Evolutionary conservation across 495 filamentous ascomycete genomes (phyloP), one percentile per base, ranked within the genome.

Genomic region (Neurospora sp.): DNA sequence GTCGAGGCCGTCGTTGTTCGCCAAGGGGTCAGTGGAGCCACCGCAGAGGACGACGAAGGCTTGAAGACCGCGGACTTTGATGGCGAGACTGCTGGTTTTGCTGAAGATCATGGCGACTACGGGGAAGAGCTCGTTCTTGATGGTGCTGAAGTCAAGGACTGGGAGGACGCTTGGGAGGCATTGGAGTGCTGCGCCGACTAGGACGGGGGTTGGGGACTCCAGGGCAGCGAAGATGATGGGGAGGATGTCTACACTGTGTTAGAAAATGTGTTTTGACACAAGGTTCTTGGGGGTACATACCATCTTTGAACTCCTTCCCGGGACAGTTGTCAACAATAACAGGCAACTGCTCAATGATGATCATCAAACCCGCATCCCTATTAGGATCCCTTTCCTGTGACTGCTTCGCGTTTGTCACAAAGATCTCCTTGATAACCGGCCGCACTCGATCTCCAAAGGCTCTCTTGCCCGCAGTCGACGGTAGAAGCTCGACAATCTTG

Each of bases 101-200:
- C 91, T 93, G 79, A 99, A 99, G 2, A 97, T 94, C 11, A 86
- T 83, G 6, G 96, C 92, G 75, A 99, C 90, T 16, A 94, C 89
- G 0, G 96, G 96, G 78, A 99, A 99, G 0, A 99, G 86, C 40
- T 98, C 94, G 77, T 94, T 93, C 79, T 98, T 98, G 74, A 97
- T 92, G 3, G 96, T 98, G 70, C 91, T 94, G 76, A 98, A 98
- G 78, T 99, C 96, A 12, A 98, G 88, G 20, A 93, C 89, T 0
- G 92, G 90, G 38, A 98, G 83, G 39, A 98, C 85, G 1, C 86
- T 82, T 20, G 92, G 89, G 12, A 99, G 83, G 23, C 89, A 90
- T 70, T 90, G 87, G 23, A 98, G 85, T 11, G 93, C 88, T 16
- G 91, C 92, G 84, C 98, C 96, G 3, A 97, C 92, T 20, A 98